phyloP scores from a whole-genome alignment of 2,329 filamentous ascomycete genomes.

The Pyrenophora tritici-repentis region DNA sequence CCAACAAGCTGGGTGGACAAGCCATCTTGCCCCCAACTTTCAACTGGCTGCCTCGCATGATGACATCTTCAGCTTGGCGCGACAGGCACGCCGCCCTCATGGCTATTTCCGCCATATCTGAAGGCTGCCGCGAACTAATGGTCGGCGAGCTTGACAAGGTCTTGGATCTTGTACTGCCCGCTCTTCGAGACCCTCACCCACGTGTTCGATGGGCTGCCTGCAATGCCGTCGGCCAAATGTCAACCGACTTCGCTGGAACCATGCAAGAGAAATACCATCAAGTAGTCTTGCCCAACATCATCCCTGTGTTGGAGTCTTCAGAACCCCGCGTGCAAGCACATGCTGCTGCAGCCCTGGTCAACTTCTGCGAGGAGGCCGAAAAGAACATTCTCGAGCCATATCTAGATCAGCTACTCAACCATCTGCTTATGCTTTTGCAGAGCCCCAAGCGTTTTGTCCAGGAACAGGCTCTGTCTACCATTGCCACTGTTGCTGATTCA shows the following conservation, averaged over 20 bases:
- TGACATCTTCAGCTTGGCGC: constrained; percentile 91
- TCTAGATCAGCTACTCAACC: constrained; percentile 81
- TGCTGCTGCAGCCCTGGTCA: constrained; percentile 94
- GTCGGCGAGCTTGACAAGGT: constrained; percentile 92
- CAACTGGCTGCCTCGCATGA: constrained; percentile 96
- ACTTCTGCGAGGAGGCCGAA: constrained; percentile 98
- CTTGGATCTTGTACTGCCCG: constrained; percentile 89
- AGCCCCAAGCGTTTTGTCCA: constrained; percentile 96
- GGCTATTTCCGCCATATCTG: constrained; percentile 98
- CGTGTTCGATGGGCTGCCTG: constrained; percentile 97
- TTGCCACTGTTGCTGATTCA: constrained; percentile 98
- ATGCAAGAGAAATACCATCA: constrained; percentile 98
- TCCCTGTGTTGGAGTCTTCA: constrained; percentile 85
- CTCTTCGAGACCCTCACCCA: constrained; percentile 85
- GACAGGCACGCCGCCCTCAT: constrained; percentile 96
- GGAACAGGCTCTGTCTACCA: constrained; percentile 95
- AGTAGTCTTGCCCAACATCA: constrained; percentile 83
- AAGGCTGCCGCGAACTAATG: constrained; percentile 96
- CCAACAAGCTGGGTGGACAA: constrained; percentile 95
- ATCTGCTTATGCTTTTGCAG: constrained; percentile 84
- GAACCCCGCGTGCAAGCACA: constrained; percentile 96
- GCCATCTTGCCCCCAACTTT: constrained; percentile 93
- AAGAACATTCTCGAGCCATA: constrained; percentile 91
- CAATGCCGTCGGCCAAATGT: constrained; percentile 99
- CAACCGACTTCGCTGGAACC: constrained; percentile 95